These are phyloP conservation scores for Shiraia sp. DNA, from an alignment of 2,329 filamentous ascomycete species.

Conservation along the genomic window DNA sequence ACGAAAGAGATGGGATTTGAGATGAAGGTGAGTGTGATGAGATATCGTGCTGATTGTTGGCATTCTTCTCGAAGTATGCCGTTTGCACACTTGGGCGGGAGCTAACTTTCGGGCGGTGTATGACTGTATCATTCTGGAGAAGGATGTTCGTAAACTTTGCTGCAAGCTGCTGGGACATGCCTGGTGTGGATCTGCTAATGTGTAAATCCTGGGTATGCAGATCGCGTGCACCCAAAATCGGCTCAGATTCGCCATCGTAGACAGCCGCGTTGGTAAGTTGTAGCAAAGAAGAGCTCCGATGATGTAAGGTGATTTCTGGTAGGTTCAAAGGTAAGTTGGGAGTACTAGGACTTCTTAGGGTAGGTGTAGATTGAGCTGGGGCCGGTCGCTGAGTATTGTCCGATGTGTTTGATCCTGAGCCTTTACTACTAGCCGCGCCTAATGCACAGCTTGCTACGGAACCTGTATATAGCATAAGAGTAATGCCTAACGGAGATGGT, in stretches of 20 bases:
- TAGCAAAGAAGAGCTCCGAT: constrained; percentile 20
- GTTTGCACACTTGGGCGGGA: constrained; percentile 32
- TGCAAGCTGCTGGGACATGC: constrained; percentile 30
- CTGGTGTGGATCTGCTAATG: constrained; percentile 34
- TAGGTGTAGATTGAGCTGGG: constrained; percentile 2
- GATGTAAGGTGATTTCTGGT: constrained; percentile 14
- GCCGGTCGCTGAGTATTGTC: constrained; percentile 16
- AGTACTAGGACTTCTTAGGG: constrained; percentile 17
- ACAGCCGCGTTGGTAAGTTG: constrained; percentile 32
- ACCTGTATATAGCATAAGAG: constrained; percentile 14
- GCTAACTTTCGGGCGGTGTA: constrained; percentile 35
- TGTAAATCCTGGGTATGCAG: constrained; percentile 18
- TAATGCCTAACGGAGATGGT: background rate
- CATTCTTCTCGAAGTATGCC: constrained; percentile 9
- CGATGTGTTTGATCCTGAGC: constrained; percentile 16
- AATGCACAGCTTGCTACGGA: constrained; percentile 14
- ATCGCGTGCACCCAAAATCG: constrained; percentile 15
- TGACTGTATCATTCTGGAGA: constrained; percentile 35
- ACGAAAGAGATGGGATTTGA: constrained; percentile 27
- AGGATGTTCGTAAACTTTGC: constrained; percentile 31
- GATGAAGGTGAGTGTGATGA: constrained; percentile 9
- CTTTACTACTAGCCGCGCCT: constrained; percentile 7
- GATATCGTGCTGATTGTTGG: constrained; percentile 3
- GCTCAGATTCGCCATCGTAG: constrained; percentile 43
- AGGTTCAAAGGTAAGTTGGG: constrained; percentile 12